phyloP scores from a whole-genome alignment of 1,284 basidiomycete species.

The Irpex sp. region DNA sequence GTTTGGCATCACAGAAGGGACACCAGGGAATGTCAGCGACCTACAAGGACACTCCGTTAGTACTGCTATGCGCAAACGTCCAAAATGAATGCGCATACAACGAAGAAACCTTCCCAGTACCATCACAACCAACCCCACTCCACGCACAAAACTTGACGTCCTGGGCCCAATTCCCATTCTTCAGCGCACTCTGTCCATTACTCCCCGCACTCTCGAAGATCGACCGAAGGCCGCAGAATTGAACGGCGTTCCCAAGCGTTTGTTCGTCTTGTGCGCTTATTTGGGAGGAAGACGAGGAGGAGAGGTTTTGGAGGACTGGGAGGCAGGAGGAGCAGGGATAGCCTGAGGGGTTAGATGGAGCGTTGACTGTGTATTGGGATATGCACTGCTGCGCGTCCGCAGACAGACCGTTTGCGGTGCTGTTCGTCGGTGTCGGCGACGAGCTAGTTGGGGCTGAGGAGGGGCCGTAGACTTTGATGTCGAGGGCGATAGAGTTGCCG shows the following conservation, averaged over 20 bases:
- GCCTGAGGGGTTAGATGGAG: conserved; percentile 34
- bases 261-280: conserved; percentile 27
- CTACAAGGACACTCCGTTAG: conserved; percentile 21
- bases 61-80: background rate
- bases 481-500: conserved; percentile 35
- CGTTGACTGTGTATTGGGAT: conserved; percentile 42
- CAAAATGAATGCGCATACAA: conserved; percentile 31
- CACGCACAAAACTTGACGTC: conserved; percentile 44
- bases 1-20: conserved; percentile 39
- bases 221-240: conserved; percentile 47
- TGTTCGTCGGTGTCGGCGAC: conserved; percentile 9
- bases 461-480: conserved; percentile 30
- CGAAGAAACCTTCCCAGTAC: conserved; percentile 34
- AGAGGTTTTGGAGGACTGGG: conserved; percentile 32
- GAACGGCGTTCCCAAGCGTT: conserved; percentile 31
- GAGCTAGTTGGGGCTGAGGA: conserved; percentile 8
- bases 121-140: conserved; percentile 42
- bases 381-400: conserved; percentile 39
- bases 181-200: conserved; percentile 33
- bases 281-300: conserved; percentile 27
- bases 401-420: conserved; percentile 27
- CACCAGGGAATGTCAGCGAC: conserved; percentile 39
- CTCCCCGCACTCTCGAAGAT: conserved; percentile 39
- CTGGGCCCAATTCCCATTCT: conserved; percentile 42
- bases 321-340: conserved; percentile 49